These are phyloP conservation scores for Penicillium cinerascens DNA, from an alignment of 495 filamentous ascomycete genomes.

Conservation along the genomic window DNA sequence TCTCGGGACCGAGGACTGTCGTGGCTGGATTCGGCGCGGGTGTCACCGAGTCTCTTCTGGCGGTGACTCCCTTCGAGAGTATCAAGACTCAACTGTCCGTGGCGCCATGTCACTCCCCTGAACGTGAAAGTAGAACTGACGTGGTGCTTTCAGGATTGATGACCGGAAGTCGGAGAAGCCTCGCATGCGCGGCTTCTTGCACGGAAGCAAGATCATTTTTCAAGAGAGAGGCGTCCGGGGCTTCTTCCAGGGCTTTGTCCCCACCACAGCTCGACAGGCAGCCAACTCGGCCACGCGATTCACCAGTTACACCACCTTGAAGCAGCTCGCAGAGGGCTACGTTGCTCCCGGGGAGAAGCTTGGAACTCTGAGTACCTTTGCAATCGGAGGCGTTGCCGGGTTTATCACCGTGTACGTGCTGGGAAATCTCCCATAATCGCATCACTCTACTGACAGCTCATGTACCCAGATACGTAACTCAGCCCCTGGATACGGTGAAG, in stretches of 20 bases:
- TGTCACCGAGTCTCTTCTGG: constrained; percentile 86
- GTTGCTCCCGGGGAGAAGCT: constrained; percentile 93
- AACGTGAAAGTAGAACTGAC: background rate
- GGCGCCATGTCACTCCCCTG: background rate
- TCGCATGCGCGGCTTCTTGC: constrained; percentile 86
- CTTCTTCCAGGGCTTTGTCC: constrained; percentile 96
- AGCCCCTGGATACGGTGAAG: constrained; percentile 94
- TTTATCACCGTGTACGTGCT: constrained; percentile 82
- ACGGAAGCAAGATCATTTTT: constrained; percentile 81
- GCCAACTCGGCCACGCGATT: constrained; percentile 92
- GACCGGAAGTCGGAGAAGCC: constrained; percentile 86
- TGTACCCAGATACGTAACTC: constrained; percentile 57
- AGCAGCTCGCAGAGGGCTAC: constrained; percentile 88
- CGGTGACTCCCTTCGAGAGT: constrained; percentile 95
- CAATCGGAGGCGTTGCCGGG: constrained; percentile 84
- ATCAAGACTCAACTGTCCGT: constrained; percentile 89
- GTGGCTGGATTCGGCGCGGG: constrained; percentile 93
- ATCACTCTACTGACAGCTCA: background rate
- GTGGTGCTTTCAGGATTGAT: constrained; percentile 62
- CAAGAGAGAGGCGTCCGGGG: constrained; percentile 83
- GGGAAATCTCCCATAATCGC: background rate
- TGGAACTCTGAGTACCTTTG: constrained; percentile 83
- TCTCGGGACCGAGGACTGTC: constrained; percentile 86
- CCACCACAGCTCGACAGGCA: constrained; percentile 89
- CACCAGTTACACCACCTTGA: constrained; percentile 82